Base-by-base conservation (phyloP, 2,329 filamentous ascomycete genomes). In the Colletotrichum melonis region DNA sequence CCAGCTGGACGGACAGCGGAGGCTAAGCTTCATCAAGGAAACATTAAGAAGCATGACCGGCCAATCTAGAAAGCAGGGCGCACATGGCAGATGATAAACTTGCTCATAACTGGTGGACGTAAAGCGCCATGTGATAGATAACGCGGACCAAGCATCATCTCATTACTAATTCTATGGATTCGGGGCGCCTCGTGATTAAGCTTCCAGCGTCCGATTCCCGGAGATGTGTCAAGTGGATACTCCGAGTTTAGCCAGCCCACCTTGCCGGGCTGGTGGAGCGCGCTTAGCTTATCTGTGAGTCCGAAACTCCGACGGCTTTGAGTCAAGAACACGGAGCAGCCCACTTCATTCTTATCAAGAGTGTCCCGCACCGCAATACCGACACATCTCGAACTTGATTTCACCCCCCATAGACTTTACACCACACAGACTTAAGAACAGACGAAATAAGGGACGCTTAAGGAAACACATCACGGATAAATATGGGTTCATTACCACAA, bases 151-250 rank as follows among this genome's bases (percentile, higher is more conserved):
- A 5, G 42, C 35, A 0, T 19, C 22, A 30, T 56, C 46, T 32
- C 11, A 70, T 57, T 65, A 73, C 58, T 49, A 70, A 46, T 52
- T 65, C 24, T 46, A 70, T 56, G 46, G 55, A 12, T 26, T 69
- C 6, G 32, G 42, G 24, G 42, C 7, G n/a, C 22, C 70, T 56
- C 7, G 66, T 57, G 58, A 42, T 38, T 30, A 14, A 35, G 16
- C 52, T 68, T 57, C 54, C 49, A 69, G 42, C 46, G 70, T 64
- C 70, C 70, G 66, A 65, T 72, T 59, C 30, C 59, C 66, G 59
- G 59, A 69, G 59, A 64, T n/a, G 52, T 49, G 56, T 52, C 60
- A 55, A 54, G 56, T 52, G 67, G 56, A 54, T 24, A 46, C 59
- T 57, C 68, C 70, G 70, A 70, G 60, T 55, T 65, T 65, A 70